Percentiles rank a stretch among this genome's conserved stretches.
Conservation (phyloP, 1,284 basidiomycete genomes). For the Exobasidium rhododendri region DNA sequence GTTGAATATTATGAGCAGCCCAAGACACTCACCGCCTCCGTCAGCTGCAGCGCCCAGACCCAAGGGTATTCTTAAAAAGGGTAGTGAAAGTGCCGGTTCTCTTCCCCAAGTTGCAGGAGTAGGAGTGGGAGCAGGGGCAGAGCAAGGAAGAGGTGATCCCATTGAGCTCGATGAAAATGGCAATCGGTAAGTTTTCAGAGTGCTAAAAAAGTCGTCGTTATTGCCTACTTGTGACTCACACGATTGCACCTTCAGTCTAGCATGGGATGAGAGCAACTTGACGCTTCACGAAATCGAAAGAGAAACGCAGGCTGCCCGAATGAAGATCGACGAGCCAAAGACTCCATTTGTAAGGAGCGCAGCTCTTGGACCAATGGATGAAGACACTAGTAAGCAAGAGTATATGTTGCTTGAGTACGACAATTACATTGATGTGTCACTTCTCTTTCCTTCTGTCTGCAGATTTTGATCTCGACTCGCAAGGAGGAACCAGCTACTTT, state of each 20-base stretch:
- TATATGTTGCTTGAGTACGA: background rate
- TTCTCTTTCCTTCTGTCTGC: background rate
- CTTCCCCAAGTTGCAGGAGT: slow-evolving; percentile 20
- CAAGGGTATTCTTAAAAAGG: slow-evolving; percentile 52
- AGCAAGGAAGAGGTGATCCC: no score
- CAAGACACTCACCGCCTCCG: slow-evolving; percentile 46
- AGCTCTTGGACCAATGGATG: slow-evolving; percentile 39
- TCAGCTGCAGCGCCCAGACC: slow-evolving; percentile 47
- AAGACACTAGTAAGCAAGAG: slow-evolving; percentile 28
- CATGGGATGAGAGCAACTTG: slow-evolving; percentile 53
- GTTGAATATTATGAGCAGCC: slow-evolving; percentile 9
- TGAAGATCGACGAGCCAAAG: slow-evolving; percentile 55
- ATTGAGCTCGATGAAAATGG: slow-evolving; percentile 22
- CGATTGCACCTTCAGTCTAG: no score
- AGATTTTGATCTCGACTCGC: slow-evolving; percentile 40
- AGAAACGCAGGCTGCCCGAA: slow-evolving; percentile 45
- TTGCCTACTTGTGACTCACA: no score
- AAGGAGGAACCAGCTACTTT: slow-evolving; percentile 13
- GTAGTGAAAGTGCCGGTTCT: slow-evolving; percentile 21
- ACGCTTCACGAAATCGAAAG: slow-evolving; percentile 50
- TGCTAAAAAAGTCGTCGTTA: no score
- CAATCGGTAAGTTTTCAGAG: slow-evolving; percentile 22
- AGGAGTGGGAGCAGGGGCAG: slow-evolving; percentile 6
- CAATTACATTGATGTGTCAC: background rate
- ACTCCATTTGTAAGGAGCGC: slow-evolving; percentile 52